Conservation (phyloP, 805 yeast species). For the Kodamaea nitidulidarum region DNA sequence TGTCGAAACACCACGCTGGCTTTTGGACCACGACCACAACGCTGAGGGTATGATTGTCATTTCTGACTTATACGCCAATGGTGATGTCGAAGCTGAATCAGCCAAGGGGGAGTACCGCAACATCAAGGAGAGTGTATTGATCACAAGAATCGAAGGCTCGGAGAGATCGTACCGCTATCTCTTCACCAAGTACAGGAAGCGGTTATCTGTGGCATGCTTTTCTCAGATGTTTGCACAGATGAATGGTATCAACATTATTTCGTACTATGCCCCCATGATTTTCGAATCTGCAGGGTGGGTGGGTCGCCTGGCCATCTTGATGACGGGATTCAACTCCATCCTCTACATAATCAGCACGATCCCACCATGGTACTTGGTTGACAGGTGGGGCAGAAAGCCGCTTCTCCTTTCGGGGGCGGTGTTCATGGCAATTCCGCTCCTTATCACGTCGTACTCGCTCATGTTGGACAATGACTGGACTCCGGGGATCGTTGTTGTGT, state of each 20-base stretch:
- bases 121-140: conserved; percentile 74
- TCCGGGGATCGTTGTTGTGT: conserved; percentile 66
- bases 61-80: conserved; percentile 76
- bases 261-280: conserved; percentile 90
- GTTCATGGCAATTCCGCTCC: conserved; percentile 70
- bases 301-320: conserved; percentile 80
- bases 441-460: conserved; percentile 55
- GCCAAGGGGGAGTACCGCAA: conserved; percentile 74
- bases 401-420: conserved; percentile 74
- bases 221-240: conserved; percentile 91
- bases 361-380: conserved; percentile 90
- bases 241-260: conserved; percentile 88
- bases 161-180: conserved; percentile 70
- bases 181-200: conserved; percentile 68
- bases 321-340: conserved; percentile 71
- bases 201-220: conserved; percentile 84
- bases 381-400: conserved; percentile 89
- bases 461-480: conserved; percentile 42
- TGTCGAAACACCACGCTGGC: conserved; percentile 48
- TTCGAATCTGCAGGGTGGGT: conserved; percentile 95
- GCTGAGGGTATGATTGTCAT: conserved; percentile 82
- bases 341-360: conserved; percentile 53
- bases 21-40: conserved; percentile 46
- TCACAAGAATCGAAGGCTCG: conserved; percentile 74
- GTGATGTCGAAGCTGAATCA: conserved; percentile 62